A percentile compares a stretch with the other conserved stretches of the same genome.
Evolutionary conservation across 768 basidiomycete species (phyloP).

Genomic region (Pisolithus albus): DNA sequence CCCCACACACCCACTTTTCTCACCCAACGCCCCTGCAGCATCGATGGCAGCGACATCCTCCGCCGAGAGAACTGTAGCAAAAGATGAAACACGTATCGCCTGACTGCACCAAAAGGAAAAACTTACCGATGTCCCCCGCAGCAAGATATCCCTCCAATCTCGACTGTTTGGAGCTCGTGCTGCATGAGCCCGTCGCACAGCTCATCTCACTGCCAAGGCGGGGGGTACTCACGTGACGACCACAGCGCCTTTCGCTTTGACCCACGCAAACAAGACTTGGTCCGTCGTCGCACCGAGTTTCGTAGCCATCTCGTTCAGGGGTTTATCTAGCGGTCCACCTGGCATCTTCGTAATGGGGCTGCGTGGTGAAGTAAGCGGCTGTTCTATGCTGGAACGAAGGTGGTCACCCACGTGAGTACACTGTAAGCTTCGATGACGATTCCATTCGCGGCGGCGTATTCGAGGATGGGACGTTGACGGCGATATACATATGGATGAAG

Average conservation of each 20-base stretch:
- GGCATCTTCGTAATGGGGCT: slow-evolving; percentile 56
- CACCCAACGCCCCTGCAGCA: slow-evolving; percentile 39
- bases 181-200: slow-evolving; percentile 14
- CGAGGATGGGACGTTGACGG: slow-evolving; percentile 47
- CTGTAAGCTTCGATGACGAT: slow-evolving; percentile 73
- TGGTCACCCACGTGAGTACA: slow-evolving; percentile 44
- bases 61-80: slow-evolving; percentile 38
- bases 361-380: not conserved
- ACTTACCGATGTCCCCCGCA: slow-evolving; percentile 58
- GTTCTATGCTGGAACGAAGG: not conserved
- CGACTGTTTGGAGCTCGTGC: slow-evolving; percentile 58
- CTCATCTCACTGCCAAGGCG: too few relatives aligned
- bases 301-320: slow-evolving; percentile 46
- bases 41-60: slow-evolving; percentile 53
- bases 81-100: not conserved
- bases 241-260: slow-evolving; percentile 59
- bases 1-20: not conserved
- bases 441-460: slow-evolving; percentile 47
- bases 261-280: slow-evolving; percentile 69
- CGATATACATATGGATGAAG: slow-evolving; percentile 67
- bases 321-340: slow-evolving; percentile 59
- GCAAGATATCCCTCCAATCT: slow-evolving; percentile 62
- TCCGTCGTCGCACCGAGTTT: slow-evolving; percentile 48
- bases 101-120: not conserved
- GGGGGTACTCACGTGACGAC: slow-evolving; percentile 46